A percentile compares a stretch with the other conserved stretches of the same genome.
These are phyloP conservation scores for Dictyostelium capitatum DNA, from an alignment of 78 protist species.

Conservation along the genomic window DNA sequence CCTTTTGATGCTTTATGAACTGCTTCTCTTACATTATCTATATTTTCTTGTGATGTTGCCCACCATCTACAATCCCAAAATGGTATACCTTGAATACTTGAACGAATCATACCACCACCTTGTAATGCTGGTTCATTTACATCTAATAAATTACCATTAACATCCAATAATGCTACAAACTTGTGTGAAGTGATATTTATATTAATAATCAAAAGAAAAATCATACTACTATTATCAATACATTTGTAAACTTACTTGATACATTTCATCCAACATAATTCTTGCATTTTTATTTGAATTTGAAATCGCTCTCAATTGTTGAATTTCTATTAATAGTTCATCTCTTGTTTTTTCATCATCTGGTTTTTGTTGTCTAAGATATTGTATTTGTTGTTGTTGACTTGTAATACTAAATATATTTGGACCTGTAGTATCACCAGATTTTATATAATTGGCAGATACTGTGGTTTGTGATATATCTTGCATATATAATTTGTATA, in stretches of 20 bases:
- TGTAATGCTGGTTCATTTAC: conserved; percentile 79
- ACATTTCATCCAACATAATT: conserved; percentile 82
- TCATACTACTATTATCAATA: too few species aligned
- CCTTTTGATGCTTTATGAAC: conserved; percentile 51
- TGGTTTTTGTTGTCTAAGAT: background rate
- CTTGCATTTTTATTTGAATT: conserved; percentile 36
- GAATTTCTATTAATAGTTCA: conserved; percentile 27
- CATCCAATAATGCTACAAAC: conserved; percentile 74
- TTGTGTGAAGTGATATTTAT: too few species aligned
- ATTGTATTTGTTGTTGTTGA: conserved; percentile 13
- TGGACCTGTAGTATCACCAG: background rate
- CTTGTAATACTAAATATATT: conserved; percentile 7
- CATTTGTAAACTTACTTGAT: conserved; percentile 73
- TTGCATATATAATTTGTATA: background rate
- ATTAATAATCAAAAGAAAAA: too few species aligned
- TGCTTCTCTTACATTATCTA: conserved; percentile 36
- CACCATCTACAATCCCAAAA: conserved; percentile 83
- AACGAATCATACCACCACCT: conserved; percentile 80
- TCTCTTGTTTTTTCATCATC: conserved; percentile 64
- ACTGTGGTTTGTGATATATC: conserved; percentile 4
- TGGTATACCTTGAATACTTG: conserved; percentile 56
- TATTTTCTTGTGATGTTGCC: conserved; percentile 44
- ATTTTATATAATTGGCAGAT: background rate
- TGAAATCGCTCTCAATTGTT: conserved; percentile 18
- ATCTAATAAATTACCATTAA: conserved; percentile 62